These are phyloP conservation scores for Kitagawia praeruptora DNA, from an alignment of 129 eudicot genomes.

Conservation along the genomic window DNA sequence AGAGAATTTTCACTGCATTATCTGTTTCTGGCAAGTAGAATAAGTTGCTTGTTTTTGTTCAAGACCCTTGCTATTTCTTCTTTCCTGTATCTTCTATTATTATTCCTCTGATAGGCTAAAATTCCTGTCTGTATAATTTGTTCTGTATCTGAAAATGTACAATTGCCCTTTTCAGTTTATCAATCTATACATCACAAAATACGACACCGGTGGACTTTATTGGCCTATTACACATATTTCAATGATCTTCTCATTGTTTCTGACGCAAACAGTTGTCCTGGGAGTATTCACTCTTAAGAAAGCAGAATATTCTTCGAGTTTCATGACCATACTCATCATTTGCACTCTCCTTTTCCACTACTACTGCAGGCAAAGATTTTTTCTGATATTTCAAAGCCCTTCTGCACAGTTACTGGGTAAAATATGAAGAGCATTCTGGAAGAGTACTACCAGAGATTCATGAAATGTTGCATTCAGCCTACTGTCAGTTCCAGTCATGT, in stretches of 20 bases:
- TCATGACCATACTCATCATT: conserved; percentile 45
- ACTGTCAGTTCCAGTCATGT: no score
- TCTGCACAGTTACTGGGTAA: conserved; percentile 52
- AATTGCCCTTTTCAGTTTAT: conserved; percentile 52
- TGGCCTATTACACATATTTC: conserved; percentile 79
- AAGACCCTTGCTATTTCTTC: background rate
- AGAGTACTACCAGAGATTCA: no score
- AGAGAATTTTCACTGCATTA: no score
- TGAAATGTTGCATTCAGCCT: no score
- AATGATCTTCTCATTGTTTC: conserved; percentile 62
- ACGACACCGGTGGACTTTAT: conserved; percentile 73
- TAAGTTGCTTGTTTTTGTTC: background rate
- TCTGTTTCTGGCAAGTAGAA: background rate
- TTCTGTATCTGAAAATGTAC: background rate
- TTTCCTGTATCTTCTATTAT: background rate
- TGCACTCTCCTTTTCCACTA: conserved; percentile 64
- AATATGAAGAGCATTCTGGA: background rate
- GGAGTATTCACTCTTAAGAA: conserved; percentile 61
- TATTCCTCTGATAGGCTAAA: background rate
- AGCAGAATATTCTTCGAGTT: conserved; percentile 40
- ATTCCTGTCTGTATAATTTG: background rate
- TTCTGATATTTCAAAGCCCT: conserved; percentile 41
- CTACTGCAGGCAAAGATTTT: conserved; percentile 75
- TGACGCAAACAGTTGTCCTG: conserved; percentile 61
- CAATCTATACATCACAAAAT: conserved; percentile 66